Evolutionary conservation across 331 rosid species (phyloP).

Genomic region (Malus hybrid): DNA sequence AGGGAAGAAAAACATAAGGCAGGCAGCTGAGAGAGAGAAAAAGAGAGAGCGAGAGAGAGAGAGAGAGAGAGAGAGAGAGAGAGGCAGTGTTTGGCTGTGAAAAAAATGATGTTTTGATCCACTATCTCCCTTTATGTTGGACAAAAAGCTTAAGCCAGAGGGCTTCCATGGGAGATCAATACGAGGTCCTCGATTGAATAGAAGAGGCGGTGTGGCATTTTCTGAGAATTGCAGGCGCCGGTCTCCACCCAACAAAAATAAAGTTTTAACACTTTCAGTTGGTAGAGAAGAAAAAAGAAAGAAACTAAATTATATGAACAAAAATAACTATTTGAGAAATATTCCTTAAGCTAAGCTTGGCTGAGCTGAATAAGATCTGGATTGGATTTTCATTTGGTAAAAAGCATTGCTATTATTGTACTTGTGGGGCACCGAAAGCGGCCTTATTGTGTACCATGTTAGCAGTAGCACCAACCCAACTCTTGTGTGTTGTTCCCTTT

Average conservation of each 20-base stretch:
- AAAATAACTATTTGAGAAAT: background rate
- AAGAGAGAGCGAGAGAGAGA: background rate
- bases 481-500: background rate
- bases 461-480: slow-evolving; percentile 8
- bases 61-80: background rate
- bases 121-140: slow-evolving; percentile 9
- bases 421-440: slow-evolving; percentile 12
- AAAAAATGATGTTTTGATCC: slow-evolving; percentile 26
- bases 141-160: background rate
- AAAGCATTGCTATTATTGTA: slow-evolving; percentile 6
- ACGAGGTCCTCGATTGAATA: slow-evolving; percentile 76
- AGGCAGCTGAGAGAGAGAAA: background rate
- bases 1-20: background rate
- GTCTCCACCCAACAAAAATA: slow-evolving; percentile 17
- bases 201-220: slow-evolving; percentile 69
- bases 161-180: slow-evolving; percentile 40
- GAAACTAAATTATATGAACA: background rate
- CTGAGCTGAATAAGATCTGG: slow-evolving; percentile 12
- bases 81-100: slow-evolving; percentile 14
- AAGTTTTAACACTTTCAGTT: background rate
- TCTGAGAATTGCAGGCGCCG: slow-evolving; percentile 42
- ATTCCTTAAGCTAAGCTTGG: slow-evolving; percentile 17
- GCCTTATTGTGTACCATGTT: slow-evolving; percentile 15
- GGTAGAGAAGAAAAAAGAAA: background rate
- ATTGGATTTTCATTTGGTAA: slow-evolving; percentile 14